Evolutionary conservation across 495 filamentous ascomycete species (phyloP), one percentile per base, ranked within the genome.

Genomic region (Xylaria sp.): DNA sequence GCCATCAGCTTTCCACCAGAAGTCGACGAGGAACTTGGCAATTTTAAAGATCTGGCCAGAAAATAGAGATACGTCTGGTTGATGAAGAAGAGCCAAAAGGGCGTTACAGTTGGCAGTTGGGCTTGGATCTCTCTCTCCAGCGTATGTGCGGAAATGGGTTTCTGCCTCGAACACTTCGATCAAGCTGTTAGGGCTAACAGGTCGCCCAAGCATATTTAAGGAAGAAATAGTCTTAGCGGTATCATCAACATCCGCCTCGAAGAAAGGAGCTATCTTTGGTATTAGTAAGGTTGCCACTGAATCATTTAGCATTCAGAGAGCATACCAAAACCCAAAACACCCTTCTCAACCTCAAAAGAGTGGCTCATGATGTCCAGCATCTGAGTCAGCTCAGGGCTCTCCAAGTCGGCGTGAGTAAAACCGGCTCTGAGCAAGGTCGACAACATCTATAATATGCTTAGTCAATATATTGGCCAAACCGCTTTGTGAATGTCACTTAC

Each of bases 221-320:
- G 74, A 61, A 44, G 76, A 74, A 31, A 84, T 79, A 12, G 80
- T 75, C 63, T 82, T 84, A 1, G 84, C 83, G 9, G 84, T 87
- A 59, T 85, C 84, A 75, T 86, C 85, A 21, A 83, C 85, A 75
- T 87, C 85, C 7, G 83, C 68, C 35, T 80, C 74, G 5, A 82
- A 76, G 15, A 72, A 78, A 24, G 81, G 71, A 7, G 78, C 71
- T 72, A 62, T 74, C 37, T 48, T 64, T 24, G 67, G 1, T 57
- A 14, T 70, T 64, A 70, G 68, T 57, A 24, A 64, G 9, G 33
- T 40, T 24, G 7, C 8, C 24, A 9, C 43, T 63, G 6, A 12
- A 33, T 19, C 61, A 40, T 5, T 41, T 15, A 19, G n/a, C 9
- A 3, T 55, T 46, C 3, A n/a, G 53, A 61, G 26, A 64, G 29